Base-by-base conservation (phyloP, 2,329 filamentous ascomycete genomes). In the Lecanicillium sp. region DNA sequence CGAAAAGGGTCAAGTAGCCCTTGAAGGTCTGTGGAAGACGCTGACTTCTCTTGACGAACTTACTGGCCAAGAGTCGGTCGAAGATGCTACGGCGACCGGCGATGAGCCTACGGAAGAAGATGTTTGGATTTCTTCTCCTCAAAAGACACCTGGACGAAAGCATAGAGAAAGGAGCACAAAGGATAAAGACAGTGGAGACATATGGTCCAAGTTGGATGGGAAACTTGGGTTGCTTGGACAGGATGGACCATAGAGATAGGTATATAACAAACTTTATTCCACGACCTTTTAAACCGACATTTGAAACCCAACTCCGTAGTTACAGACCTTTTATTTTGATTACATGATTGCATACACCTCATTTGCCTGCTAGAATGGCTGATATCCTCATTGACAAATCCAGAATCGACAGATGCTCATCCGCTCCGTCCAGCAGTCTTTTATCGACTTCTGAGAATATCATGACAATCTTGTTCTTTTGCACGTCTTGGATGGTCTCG, bases 371-470 rank as follows among this genome's bases (percentile, higher is more conserved):
- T 56, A 94, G 56, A 42, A 92, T 79, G 20, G 75, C 76, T 0
- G 85, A 85, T 64, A 95, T 83, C 53, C 85, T 80, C 54, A 96
- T 69, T 6, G 83, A 73, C 47, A 96, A 57, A 59, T 98, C 90
- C 22, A 98, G 65, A 43, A 96, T 83, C 1, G 85, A 87, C 17
- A 98, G 67, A 57, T 98, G 90, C 64, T 98, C 92, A 55, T 98
- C 92, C 3, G 89, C 84, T 8, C 92, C 92, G 59, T 99, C 94
- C 5, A 95, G 83, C 33, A 98, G 64, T 47, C 92, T 75, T 70
- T 96, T 96, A 57, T 99, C 92, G 19, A 90, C 73, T 59, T 96
- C 89, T 1, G 89, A 95, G 56, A 98, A 98, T 4, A 90, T 71
- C 45, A 85, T 71, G 34, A 90, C 82, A 43, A 98, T 90, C 58